Percentiles rank a stretch among this genome's conserved stretches.
These are phyloP conservation scores for Chrysochromulina tobinii DNA, from an alignment of 78 protist species.

Conservation along the genomic window DNA sequence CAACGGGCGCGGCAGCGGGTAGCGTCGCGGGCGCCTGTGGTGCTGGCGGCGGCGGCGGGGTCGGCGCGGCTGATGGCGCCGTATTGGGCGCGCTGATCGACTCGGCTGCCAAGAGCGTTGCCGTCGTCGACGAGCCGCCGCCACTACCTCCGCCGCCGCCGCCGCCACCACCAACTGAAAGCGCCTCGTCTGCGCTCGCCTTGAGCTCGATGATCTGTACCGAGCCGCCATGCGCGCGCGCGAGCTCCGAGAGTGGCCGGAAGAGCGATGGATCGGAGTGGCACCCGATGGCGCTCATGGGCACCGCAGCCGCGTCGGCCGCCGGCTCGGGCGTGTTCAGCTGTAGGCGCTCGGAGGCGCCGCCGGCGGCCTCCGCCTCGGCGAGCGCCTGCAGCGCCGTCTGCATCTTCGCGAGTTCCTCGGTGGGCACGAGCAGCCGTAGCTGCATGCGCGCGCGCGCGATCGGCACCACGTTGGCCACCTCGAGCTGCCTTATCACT, in stretches of 20 bases:
- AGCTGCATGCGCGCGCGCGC: constrained; percentile 83
- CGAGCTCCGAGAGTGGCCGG: not conserved
- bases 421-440: not conserved
- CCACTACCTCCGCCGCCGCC: not conserved
- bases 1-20: not conserved
- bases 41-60: no score
- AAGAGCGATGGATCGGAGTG: not conserved
- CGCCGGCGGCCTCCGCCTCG: not conserved
- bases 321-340: no score
- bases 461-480: constrained; percentile 30
- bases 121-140: not conserved
- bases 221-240: not conserved
- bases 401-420: not conserved
- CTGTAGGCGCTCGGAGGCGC: no score
- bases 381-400: not conserved
- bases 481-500: constrained; percentile 61
- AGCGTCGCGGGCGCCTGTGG: not conserved
- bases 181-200: not conserved
- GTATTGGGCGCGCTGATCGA: no score
- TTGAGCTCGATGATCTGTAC: not conserved
- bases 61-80: no score
- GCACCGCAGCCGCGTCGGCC: no score
- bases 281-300: not conserved
- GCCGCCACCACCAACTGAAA: not conserved
- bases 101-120: not conserved